These are phyloP conservation scores for Leccinellum luteum DNA, from an alignment of 768 basidiomycete genomes.

Conservation along the genomic window DNA sequence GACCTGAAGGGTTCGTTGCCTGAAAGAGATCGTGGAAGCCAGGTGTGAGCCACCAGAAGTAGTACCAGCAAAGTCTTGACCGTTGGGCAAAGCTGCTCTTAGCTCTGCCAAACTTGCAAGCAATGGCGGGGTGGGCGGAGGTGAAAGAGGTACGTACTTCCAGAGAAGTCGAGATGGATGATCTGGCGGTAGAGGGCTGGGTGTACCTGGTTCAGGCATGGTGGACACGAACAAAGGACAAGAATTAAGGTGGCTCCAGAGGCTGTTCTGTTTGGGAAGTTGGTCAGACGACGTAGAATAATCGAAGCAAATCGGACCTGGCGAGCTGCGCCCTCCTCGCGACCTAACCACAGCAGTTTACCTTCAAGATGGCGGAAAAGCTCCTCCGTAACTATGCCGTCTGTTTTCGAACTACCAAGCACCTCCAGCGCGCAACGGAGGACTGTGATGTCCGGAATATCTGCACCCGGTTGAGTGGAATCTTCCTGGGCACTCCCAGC, in stretches of 20 bases:
- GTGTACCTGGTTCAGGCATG: conserved; percentile 9
- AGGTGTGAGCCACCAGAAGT: conserved; percentile 4
- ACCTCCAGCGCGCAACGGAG: conserved; percentile 64
- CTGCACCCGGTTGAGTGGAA: conserved; percentile 15
- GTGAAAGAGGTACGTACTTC: conserved; percentile 36
- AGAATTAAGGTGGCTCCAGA: conserved; percentile 61
- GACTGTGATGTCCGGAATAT: conserved; percentile 51
- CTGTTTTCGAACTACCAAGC: conserved; percentile 35
- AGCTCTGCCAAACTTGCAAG: conserved; percentile 21
- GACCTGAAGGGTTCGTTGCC: conserved; percentile 62
- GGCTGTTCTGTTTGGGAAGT: conserved; percentile 33
- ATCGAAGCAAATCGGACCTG: conserved; percentile 44
- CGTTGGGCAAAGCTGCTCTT: conserved; percentile 20
- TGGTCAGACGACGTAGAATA: not conserved
- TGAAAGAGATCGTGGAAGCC: conserved; percentile 30
- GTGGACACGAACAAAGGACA: conserved; percentile 48
- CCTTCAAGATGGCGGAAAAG: conserved; percentile 57
- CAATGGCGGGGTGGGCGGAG: conserved; percentile 29
- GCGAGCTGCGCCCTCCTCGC: conserved; percentile 48
- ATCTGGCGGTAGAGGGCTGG: conserved; percentile 7
- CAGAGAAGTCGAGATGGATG: conserved; percentile 33
- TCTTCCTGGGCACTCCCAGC: conserved; percentile 7
- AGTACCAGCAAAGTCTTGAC: conserved; percentile 14
- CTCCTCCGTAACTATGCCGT: conserved; percentile 52
- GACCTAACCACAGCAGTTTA: conserved; percentile 55